These are phyloP conservation scores for Podospora sp. DNA, from an alignment of 495 filamentous ascomycete genomes.

Conservation along the genomic window DNA sequence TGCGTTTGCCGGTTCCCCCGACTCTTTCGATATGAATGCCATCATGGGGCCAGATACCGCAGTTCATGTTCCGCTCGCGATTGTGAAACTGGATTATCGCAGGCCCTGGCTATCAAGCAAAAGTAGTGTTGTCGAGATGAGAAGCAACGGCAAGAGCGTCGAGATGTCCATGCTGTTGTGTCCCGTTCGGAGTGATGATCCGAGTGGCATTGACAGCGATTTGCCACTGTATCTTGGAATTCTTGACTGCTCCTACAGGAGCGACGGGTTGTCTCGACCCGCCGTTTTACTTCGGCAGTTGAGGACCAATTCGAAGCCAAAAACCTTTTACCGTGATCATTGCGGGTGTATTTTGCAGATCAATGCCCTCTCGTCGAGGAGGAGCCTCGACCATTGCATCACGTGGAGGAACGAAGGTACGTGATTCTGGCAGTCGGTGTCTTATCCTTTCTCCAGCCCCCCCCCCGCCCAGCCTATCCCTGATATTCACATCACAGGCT, in stretches of 20 bases:
- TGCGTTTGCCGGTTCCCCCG: neutral
- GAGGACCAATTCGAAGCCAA: neutral
- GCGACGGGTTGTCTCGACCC: neutral
- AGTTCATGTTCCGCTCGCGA: neutral
- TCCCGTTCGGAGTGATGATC: neutral
- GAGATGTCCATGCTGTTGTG: slow-evolving; percentile 2
- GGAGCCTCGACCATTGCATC: neutral
- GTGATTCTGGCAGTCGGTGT: neutral
- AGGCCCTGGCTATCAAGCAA: neutral
- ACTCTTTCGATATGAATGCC: neutral
- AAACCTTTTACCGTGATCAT: neutral
- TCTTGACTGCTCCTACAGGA: neutral
- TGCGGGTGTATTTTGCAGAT: neutral
- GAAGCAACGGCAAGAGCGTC: neutral
- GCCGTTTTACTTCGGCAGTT: neutral
- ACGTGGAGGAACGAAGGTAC: neutral
- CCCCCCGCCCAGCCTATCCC: neutral
- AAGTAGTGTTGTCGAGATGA: neutral
- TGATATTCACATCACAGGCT: neutral
- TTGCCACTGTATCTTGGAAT: neutral
- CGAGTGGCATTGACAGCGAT: neutral
- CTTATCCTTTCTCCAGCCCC: neutral
- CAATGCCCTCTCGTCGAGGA: neutral
- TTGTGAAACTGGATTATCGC: neutral
- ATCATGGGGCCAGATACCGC: too few species aligned